Evolutionary conservation across 73 alveolate species (phyloP).

Genomic region (Paramecium biaurelia): DNA sequence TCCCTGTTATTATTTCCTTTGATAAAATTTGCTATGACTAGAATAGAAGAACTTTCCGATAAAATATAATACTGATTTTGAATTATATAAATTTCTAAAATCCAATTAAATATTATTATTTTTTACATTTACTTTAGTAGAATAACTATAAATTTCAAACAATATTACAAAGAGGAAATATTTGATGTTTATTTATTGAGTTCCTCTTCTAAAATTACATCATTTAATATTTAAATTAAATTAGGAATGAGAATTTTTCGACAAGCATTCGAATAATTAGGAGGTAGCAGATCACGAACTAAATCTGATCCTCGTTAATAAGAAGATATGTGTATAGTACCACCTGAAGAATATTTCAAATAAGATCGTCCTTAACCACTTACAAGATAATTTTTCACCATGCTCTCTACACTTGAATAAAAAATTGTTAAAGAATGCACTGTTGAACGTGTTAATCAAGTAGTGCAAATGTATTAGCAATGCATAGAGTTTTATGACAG

Average conservation of each 20-base stretch:
- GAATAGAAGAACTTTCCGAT: background rate
- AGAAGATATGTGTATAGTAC: background rate
- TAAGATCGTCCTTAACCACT: background rate
- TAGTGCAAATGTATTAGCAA: constrained; percentile 33
- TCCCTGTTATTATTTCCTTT: background rate
- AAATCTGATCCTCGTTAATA: constrained; percentile 23
- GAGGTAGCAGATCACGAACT: constrained; percentile 10
- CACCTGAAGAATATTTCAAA: constrained; percentile 50
- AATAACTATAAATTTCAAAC: background rate
- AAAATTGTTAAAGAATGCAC: background rate
- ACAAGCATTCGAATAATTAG: constrained; percentile 30
- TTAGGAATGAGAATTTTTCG: constrained; percentile 30
- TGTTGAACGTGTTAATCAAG: background rate
- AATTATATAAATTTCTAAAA: too few relatives aligned
- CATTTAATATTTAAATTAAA: background rate
- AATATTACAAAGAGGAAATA: background rate
- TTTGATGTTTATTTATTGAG: background rate
- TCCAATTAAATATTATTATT: background rate
- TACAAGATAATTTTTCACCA: background rate
- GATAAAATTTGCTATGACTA: too few relatives aligned
- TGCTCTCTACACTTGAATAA: background rate
- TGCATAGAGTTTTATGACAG: constrained; percentile 46
- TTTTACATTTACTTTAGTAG: background rate
- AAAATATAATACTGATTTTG: background rate
- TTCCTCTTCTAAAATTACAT: background rate